Base-by-base conservation (phyloP, 805 yeast species). In the Yarrowia phangngaensis region DNA sequence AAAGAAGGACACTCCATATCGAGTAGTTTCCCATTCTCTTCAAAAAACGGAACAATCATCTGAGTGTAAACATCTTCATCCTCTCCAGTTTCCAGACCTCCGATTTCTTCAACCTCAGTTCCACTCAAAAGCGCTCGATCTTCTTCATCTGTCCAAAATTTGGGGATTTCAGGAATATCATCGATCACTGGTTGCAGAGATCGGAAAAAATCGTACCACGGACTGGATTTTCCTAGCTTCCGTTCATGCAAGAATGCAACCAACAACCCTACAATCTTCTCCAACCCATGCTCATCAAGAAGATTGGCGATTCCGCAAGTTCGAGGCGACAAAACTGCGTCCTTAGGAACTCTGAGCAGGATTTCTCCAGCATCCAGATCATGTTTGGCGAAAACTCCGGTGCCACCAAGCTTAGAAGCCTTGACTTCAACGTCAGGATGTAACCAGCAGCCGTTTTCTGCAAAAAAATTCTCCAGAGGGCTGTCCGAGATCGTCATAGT, bases 201-300 rank as follows among this genome's bases (percentile, higher is more conserved):
- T 20, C 69, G 63, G 34, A 89, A 67, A 61, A 82, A 90, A 3
- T 67, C 70, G 52, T 52, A 70, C 97, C 97, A 90, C 4, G 95
- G 96, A n/a, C 94, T 82, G 4, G 62, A 56, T n/a, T 70, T 66
- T 2, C 76, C 77, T 35, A 73, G 66, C 3, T 76, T 66, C 49
- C 70, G 63, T 60, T 90, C 97, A 59, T 84, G 87, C 20, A 88
- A 68, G 52, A 79, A 83, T 0, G 89, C 77, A 6, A 85, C 55
- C 6, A 82, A 76, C 43, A 89, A 67, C 0, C 80, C 83, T 31
- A 76, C 71, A 66, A 84, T 76, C 0, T 94, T 92, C 28, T 70
- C 73, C 4, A 83, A 64, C 2, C 66, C 71, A 20, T 72, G 72
- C 34, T 85, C 95, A 9, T 69, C 62, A 9, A 89, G 59, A 12